These are phyloP conservation scores for Obelidium mucronatum DNA, from an alignment of 192 early-diverging fungal genomes.

Conservation along the genomic window DNA sequence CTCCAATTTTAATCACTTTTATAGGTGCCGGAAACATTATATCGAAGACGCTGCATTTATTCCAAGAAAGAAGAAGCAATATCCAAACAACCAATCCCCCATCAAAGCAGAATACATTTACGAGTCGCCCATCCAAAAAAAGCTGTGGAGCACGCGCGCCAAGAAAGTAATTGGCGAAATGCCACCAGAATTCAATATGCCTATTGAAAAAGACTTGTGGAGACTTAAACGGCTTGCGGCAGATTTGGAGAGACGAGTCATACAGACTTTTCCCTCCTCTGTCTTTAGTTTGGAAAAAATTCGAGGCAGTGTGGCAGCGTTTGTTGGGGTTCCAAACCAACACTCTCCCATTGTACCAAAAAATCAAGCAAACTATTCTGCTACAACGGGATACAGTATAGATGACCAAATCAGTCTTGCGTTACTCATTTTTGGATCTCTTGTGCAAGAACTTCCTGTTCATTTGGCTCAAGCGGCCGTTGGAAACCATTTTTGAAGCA, in stretches of 20 bases:
- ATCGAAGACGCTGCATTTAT: constrained; percentile 16
- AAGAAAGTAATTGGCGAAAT: constrained; percentile 31
- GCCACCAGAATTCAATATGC: constrained; percentile 44
- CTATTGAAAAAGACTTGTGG: constrained; percentile 40
- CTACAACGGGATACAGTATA: neutral
- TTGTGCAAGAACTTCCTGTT: constrained; percentile 24
- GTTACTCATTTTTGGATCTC: constrained; percentile 10
- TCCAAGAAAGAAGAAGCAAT: constrained; percentile 19
- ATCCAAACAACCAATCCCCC: neutral
- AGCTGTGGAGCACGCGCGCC: constrained; percentile 29
- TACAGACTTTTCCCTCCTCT: neutral
- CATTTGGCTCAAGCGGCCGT: constrained; percentile 7
- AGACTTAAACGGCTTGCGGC: constrained; percentile 17
- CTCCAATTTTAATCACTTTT: neutral
- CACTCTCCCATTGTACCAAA: neutral
- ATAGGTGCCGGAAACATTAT: constrained; percentile 30
- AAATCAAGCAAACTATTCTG: neutral
- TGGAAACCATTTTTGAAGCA: constrained; percentile 25
- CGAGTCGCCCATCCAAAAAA: neutral
- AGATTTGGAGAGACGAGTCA: constrained; percentile 37
- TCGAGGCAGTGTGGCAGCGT: constrained; percentile 11
- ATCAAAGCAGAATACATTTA: constrained; percentile 25
- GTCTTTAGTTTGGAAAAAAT: constrained; percentile 23
- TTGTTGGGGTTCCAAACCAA: neutral
- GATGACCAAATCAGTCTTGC: constrained; percentile 4